A percentile compares a stretch with the other conserved stretches of the same genome.
Evolutionary conservation across 441 rosid species (phyloP).

Genomic region (Adansonia gregorii): DNA sequence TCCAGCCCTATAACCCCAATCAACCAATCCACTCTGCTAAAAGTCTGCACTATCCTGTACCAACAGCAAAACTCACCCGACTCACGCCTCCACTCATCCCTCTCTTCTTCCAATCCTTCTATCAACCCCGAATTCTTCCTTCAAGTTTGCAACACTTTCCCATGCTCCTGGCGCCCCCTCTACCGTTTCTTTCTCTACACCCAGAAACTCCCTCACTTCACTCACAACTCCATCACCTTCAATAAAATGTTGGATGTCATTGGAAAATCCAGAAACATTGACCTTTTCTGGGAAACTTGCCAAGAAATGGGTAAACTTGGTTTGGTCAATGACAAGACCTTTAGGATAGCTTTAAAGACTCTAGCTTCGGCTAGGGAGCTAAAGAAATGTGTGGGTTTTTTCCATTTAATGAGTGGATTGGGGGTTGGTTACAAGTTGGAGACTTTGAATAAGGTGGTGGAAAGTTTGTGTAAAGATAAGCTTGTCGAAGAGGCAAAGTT

Average conservation of each 20-base stretch:
- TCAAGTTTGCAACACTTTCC: slow-evolving; percentile 85
- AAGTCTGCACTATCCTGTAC: slow-evolving; percentile 76
- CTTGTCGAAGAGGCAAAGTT: slow-evolving; percentile 70
- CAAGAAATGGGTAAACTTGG: slow-evolving; percentile 48
- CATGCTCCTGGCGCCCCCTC: slow-evolving; percentile 82
- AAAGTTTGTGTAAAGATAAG: slow-evolving; percentile 48
- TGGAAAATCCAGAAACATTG: slow-evolving; percentile 72
- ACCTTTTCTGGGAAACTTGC: slow-evolving; percentile 66
- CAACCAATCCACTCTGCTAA: slow-evolving; percentile 60
- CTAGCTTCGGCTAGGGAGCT: slow-evolving; percentile 66
- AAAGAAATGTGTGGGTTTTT: slow-evolving; percentile 65
- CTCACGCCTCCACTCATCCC: slow-evolving; percentile 60
- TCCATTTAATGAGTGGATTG: slow-evolving; percentile 60
- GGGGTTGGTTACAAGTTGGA: slow-evolving; percentile 53
- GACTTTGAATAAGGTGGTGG: slow-evolving; percentile 58
- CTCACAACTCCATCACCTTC: slow-evolving; percentile 56
- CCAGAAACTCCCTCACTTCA: slow-evolving; percentile 43
- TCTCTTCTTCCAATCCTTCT: slow-evolving; percentile 45
- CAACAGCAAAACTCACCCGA: slow-evolving; percentile 74
- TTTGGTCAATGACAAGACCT: slow-evolving; percentile 68
- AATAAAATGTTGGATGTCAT: slow-evolving; percentile 67
- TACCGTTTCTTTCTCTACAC: slow-evolving; percentile 71
- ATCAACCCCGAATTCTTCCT: slow-evolving; percentile 79
- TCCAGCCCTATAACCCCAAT: slow-evolving; percentile 37
- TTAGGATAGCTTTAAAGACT: slow-evolving; percentile 54